These are phyloP conservation scores for Aotearoamyces nothofagi DNA, from an alignment of 2,329 filamentous ascomycete species.

Conservation along the genomic window DNA sequence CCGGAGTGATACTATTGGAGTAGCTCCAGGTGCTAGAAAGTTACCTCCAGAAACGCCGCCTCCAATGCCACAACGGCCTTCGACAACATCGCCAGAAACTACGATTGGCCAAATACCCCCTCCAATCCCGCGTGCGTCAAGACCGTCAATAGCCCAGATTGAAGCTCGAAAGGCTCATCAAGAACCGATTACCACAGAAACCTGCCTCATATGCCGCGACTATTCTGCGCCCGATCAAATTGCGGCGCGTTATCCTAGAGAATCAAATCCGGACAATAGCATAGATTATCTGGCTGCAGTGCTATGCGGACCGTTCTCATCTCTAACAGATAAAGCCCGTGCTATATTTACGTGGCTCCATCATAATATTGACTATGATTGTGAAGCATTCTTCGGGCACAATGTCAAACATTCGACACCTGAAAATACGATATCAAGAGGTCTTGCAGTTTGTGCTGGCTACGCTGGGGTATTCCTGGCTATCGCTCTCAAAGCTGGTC, in stretches of 20 bases:
- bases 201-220: constrained; percentile 72
- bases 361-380: constrained; percentile 82
- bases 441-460: constrained; percentile 80
- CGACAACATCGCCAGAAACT: not conserved
- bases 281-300: constrained; percentile 62
- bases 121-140: constrained; percentile 7
- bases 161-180: constrained; percentile 22
- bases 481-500: constrained; percentile 63
- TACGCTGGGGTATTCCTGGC: constrained; percentile 73
- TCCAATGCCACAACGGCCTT: constrained; percentile 15
- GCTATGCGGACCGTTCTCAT: constrained; percentile 67
- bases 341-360: constrained; percentile 93
- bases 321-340: constrained; percentile 77
- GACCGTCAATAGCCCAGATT: constrained; percentile 28
- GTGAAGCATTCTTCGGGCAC: constrained; percentile 60
- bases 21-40: not conserved
- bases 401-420: constrained; percentile 53
- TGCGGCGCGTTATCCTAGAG: constrained; percentile 60
- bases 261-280: constrained; percentile 52
- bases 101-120: not conserved
- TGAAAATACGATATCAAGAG: constrained; percentile 57
- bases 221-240: constrained; percentile 70
- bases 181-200: constrained; percentile 10
- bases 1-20: constrained; percentile 2
- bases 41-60: not conserved